Evolutionary conservation across 768 basidiomycete species (phyloP).

Genomic region (Leccinellum albellum): DNA sequence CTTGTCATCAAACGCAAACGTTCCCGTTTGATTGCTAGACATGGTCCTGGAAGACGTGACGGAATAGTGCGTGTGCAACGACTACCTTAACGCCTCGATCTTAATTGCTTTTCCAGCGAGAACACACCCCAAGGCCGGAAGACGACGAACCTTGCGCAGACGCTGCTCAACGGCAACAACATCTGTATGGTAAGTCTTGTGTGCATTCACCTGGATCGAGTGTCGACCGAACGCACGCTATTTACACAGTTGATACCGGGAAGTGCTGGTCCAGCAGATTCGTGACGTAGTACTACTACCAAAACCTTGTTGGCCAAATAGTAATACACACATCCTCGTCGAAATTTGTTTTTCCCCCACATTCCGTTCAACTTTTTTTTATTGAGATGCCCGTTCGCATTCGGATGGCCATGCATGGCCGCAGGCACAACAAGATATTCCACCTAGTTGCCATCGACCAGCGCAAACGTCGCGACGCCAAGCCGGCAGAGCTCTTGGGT

Average conservation of each 20-base stretch:
- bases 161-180: constrained; percentile 89
- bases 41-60: constrained; percentile 96
- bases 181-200: constrained; percentile 86
- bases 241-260: constrained; percentile 58
- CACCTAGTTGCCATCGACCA: constrained; percentile 83
- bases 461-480: constrained; percentile 69
- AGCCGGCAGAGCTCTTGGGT: constrained; percentile 84
- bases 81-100: neutral
- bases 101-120: constrained; percentile 53
- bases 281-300: constrained; percentile 2
- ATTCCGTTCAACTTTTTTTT: neutral
- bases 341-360: neutral
- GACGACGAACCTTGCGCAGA: constrained; percentile 80
- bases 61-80: constrained; percentile 69
- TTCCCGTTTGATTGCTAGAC: constrained; percentile 43
- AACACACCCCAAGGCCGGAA: constrained; percentile 78
- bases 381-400: constrained; percentile 80
- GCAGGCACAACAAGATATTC: constrained; percentile 68
- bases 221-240: constrained; percentile 3
- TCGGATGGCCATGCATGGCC: constrained; percentile 80
- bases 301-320: constrained; percentile 24
- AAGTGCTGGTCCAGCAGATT: constrained; percentile 58
- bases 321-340: constrained; percentile 17
- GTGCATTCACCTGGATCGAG: neutral
- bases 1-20: neutral